These are phyloP conservation scores for Bolboschoenus planiculmis DNA, from an alignment of 176 grass and related monocot species.

Conservation along the genomic window DNA sequence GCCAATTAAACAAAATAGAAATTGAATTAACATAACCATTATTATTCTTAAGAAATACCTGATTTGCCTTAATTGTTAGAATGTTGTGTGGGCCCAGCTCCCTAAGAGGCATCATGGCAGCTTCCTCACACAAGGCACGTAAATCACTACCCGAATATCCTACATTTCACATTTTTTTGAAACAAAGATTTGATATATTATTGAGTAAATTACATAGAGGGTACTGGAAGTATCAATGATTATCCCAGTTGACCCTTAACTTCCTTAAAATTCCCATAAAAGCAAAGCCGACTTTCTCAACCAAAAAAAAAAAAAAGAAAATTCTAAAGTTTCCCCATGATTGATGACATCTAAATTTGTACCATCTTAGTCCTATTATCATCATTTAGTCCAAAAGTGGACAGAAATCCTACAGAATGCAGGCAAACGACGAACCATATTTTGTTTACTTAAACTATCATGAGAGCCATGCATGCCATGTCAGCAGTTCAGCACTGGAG, in stretches of 20 bases:
- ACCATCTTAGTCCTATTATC: not conserved
- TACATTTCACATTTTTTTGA: conserved; percentile 17
- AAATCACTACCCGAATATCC: conserved; percentile 98
- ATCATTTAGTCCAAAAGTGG: not conserved
- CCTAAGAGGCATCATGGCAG: conserved; percentile 97
- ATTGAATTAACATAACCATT: not conserved
- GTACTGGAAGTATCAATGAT: not conserved
- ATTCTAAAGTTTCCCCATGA: not conserved
- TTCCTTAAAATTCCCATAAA: not conserved
- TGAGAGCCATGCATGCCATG: not conserved
- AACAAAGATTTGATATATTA: not conserved
- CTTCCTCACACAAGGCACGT: conserved; percentile 86
- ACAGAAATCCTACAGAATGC: not conserved
- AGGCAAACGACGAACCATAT: not conserved
- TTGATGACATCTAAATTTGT: not conserved
- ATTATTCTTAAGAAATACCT: conserved; percentile 35
- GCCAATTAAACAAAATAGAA: not conserved
- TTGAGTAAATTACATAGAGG: not conserved
- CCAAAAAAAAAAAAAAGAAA: not conserved
- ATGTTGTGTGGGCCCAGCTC: conserved; percentile 85
- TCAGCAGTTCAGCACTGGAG: not conserved
- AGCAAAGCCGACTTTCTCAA: not conserved
- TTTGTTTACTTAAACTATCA: not conserved
- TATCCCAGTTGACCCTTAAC: not conserved
- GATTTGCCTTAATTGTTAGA: conserved; percentile 75